Base-by-base conservation (phyloP, 1,284 basidiomycete genomes). In the Volvariella surrecta region DNA sequence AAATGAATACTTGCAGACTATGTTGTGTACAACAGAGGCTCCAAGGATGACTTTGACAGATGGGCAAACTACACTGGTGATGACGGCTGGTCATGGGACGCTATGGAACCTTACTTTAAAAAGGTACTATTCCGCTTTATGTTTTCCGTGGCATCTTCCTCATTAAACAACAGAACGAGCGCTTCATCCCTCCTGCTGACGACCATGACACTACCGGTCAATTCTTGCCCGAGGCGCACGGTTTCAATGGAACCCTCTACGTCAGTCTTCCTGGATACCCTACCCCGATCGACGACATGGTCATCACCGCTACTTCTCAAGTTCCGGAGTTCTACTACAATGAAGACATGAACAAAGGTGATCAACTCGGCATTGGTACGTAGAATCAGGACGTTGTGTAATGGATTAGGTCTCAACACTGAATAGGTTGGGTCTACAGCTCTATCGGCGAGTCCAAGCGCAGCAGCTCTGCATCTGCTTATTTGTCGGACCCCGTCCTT, bases 11-110 rank as follows among this genome's bases (percentile, higher is more conserved):
- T 39, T 15, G 3, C 32, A 68, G 65, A 69, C 42, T 61, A 54
- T 39, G 52, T 66, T 42, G 51, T 59, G 4, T 66, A 64, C 49
- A 61, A 57, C 3, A 60, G 62, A 31, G 68, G 66, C 9, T 59
- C 65, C 2, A 51, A 47, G 3, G 61, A 62, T 19, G 64, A 70
- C 39, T 69, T 55, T 43, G 58, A 69, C 47, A 50, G 56, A 8
- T 60, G 55, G 39, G 66, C 64, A 3, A 47, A 48, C 1, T 46
- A 64, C 15, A 56, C 63, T 11, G 62, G 59, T 4, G 67, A 69
- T 39, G 8, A 48, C 0, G 58, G 60, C 3, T 70, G 66, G 67
- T 54, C 56, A 3, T 68, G 68, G 67, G 51, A 56, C 3, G 54
- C 49, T 15, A 48, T 70, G 40, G 51, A 53, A 32, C 52, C 53